These are phyloP conservation scores for Phytophthora citricola DNA, from an alignment of 352 stramenopile genomes.

Conservation along the genomic window DNA sequence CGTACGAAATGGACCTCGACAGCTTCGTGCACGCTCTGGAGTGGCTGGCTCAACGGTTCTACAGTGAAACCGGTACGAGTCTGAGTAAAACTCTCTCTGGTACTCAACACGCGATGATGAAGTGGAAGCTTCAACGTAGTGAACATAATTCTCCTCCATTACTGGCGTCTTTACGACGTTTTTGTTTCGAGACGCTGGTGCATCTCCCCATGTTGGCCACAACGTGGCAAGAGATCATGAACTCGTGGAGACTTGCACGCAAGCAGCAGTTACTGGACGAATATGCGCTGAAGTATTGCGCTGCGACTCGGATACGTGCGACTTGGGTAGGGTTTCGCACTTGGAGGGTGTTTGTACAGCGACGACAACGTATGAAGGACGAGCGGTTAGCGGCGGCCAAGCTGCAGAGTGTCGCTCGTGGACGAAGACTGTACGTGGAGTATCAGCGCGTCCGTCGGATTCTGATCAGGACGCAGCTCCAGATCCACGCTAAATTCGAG, in stretches of 20 bases:
- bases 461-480: constrained; percentile 27
- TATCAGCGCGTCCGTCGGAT: constrained; percentile 27
- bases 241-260: constrained; percentile 48
- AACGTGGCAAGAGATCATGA: constrained; percentile 54
- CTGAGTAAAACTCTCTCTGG: constrained; percentile 1
- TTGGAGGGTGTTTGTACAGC: constrained; percentile 25
- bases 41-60: constrained; percentile 47
- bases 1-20: constrained; percentile 68
- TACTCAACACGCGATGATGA: constrained; percentile 25
- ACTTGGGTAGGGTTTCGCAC: constrained; percentile 42
- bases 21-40: constrained; percentile 55
- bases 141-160: background rate
- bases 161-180: constrained; percentile 23
- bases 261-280: constrained; percentile 43
- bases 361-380: constrained; percentile 41
- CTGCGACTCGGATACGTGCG: constrained; percentile 56
- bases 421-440: constrained; percentile 20
- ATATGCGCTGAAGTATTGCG: constrained; percentile 47
- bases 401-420: constrained; percentile 54
- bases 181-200: constrained; percentile 62
- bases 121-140: constrained; percentile 20
- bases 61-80: constrained; percentile 10
- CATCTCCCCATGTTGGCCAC: constrained; percentile 42
- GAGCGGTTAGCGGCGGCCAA: constrained; percentile 50
- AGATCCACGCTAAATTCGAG: constrained; percentile 41